Percentiles rank a stretch among this genome's conserved stretches.
These are phyloP conservation scores for Tulasnella sp. DNA, from an alignment of 768 basidiomycete species.

Conservation along the genomic window DNA sequence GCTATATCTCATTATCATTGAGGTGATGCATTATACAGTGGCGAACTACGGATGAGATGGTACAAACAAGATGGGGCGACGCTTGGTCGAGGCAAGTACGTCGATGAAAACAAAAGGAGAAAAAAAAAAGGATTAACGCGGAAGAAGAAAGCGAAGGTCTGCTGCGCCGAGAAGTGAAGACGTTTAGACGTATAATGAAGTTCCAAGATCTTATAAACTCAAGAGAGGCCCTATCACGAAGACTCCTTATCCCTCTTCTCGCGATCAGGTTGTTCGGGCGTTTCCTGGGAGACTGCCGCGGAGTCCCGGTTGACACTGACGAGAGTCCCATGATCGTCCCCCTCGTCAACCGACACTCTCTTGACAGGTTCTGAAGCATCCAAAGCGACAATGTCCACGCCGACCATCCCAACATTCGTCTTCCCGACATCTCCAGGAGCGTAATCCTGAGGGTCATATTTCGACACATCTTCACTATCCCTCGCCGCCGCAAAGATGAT, in stretches of 20 bases:
- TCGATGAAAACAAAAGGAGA: too few species aligned
- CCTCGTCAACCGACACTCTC: background rate
- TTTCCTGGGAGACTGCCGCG: background rate
- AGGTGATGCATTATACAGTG: too few species aligned
- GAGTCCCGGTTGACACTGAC: background rate
- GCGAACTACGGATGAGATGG: too few species aligned
- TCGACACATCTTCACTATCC: background rate
- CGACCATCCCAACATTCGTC: background rate
- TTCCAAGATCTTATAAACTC: background rate
- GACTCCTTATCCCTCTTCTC: background rate
- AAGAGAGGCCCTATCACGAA: background rate
- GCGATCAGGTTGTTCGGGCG: background rate
- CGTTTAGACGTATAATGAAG: background rate
- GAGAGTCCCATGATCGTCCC: background rate
- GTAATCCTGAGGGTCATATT: background rate
- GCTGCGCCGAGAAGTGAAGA: too few species aligned
- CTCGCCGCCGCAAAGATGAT: background rate
- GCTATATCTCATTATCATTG: too few species aligned
- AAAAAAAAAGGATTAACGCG: too few species aligned
- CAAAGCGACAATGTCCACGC: background rate
- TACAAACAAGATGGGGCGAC: too few species aligned
- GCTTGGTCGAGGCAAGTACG: too few species aligned
- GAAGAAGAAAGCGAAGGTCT: too few species aligned
- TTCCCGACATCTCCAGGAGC: background rate
- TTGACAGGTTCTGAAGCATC: background rate